Evolutionary conservation across 371 early-diverging fungal genomes (phyloP).

Genomic region (Mycotypha africana): DNA sequence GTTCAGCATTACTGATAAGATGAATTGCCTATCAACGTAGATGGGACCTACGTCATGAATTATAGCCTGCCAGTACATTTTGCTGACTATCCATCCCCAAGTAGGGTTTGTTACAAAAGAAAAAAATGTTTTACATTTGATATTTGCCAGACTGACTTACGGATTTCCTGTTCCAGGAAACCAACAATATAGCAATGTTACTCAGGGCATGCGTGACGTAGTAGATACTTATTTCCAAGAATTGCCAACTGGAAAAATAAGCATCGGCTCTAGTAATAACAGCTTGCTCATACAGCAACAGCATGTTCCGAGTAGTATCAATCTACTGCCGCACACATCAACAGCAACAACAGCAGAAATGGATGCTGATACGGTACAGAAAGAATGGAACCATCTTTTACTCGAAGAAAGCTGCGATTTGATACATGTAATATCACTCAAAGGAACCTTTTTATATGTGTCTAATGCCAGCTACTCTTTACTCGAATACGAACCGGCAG

Average conservation of each 20-base stretch:
- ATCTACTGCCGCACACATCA: constrained; percentile 19
- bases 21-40: not conserved
- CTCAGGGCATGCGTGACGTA: too few relatives aligned
- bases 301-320: not conserved
- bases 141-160: too few relatives aligned
- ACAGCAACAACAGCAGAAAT: constrained; percentile 23
- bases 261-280: too few relatives aligned
- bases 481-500: constrained; percentile 43
- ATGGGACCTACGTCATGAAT: constrained; percentile 30
- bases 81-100: not conserved
- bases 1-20: not conserved
- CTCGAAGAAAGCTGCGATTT: constrained; percentile 38
- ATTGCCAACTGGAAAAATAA: too few relatives aligned
- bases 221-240: too few relatives aligned
- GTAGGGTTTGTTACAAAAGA: constrained; percentile 4
- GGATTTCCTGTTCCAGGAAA: not conserved
- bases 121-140: not conserved
- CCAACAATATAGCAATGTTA: too few relatives aligned
- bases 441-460: constrained; percentile 55
- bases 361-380: constrained; percentile 1
- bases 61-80: constrained; percentile 20
- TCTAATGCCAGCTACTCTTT: constrained; percentile 34
- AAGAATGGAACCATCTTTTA: constrained; percentile 20
- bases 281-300: too few relatives aligned
- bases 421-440: constrained; percentile 51